phyloP scores from a whole-genome alignment of 331 rosid species.

The Phaseolus coccineus region DNA sequence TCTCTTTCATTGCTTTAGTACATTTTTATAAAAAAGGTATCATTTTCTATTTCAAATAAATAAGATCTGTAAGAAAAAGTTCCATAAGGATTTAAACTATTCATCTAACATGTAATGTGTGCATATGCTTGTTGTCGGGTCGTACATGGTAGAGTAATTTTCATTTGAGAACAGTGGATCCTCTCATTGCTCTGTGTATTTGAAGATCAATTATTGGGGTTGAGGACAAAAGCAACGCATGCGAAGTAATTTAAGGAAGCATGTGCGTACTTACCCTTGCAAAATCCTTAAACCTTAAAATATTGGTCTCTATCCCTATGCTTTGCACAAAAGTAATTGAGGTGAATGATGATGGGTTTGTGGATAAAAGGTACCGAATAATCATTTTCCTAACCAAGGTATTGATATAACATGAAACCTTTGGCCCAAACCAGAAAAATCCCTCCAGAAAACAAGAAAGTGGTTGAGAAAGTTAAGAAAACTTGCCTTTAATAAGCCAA shows the following conservation, averaged over 20 bases:
- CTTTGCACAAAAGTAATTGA: conserved; percentile 19
- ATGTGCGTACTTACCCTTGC: neutral
- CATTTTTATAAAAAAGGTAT: neutral
- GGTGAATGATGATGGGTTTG: neutral
- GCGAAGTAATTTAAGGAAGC: conserved; percentile 30
- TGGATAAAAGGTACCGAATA: neutral
- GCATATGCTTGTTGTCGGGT: conserved; percentile 40
- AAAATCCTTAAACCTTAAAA: too few relatives aligned
- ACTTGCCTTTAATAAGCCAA: neutral
- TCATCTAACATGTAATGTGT: neutral
- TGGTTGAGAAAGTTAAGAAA: neutral
- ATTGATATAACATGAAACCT: neutral
- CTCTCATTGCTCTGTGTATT: neutral
- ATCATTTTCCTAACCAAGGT: neutral
- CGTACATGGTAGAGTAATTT: neutral
- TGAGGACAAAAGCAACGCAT: conserved; percentile 24
- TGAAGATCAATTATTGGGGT: conserved; percentile 22
- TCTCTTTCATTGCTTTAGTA: neutral
- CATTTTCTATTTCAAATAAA: neutral
- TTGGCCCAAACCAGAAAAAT: neutral
- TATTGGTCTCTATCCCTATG: too few relatives aligned
- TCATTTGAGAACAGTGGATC: conserved; percentile 1
- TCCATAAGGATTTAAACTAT: neutral
- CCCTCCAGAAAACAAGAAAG: neutral
- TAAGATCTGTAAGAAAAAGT: neutral